phyloP scores from a whole-genome alignment of 75 land plant species.

The Sequoiadendron giganteum region DNA sequence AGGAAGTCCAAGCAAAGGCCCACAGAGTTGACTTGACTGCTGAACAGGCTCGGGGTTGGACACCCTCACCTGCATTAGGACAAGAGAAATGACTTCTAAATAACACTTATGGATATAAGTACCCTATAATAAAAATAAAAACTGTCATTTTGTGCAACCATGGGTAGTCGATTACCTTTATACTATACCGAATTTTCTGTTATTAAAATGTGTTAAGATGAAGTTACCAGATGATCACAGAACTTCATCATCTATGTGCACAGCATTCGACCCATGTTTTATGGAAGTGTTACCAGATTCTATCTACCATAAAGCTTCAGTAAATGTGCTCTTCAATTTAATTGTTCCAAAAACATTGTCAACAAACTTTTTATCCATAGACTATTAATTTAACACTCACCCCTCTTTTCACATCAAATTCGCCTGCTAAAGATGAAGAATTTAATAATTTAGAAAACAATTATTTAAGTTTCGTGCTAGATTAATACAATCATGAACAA shows the following conservation, averaged over 20 bases:
- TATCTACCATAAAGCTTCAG: background rate
- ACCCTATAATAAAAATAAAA: background rate
- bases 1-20: slow-evolving; percentile 80
- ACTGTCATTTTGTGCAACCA: background rate
- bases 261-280: too few relatives aligned
- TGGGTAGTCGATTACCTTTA: background rate
- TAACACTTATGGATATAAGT: background rate
- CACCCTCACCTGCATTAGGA: background rate
- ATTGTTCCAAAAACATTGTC: too few relatives aligned
- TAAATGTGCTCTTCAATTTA: background rate
- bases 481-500: too few relatives aligned
- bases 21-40: slow-evolving; percentile 53
- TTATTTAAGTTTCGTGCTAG: too few relatives aligned
- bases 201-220: background rate
- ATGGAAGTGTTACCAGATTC: background rate
- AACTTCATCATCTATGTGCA: background rate
- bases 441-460: too few relatives aligned
- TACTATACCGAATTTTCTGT: background rate
- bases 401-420: too few relatives aligned
- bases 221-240: background rate
- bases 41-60: slow-evolving; percentile 26
- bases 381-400: too few relatives aligned
- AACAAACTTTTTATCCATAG: too few relatives aligned
- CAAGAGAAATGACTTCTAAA: background rate
- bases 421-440: too few relatives aligned